Percentiles rank a stretch among this genome's conserved stretches.
Evolutionary conservation across 2,329 filamentous ascomycete species (phyloP).

Genomic region (Beauveria scarabaeidicola): DNA sequence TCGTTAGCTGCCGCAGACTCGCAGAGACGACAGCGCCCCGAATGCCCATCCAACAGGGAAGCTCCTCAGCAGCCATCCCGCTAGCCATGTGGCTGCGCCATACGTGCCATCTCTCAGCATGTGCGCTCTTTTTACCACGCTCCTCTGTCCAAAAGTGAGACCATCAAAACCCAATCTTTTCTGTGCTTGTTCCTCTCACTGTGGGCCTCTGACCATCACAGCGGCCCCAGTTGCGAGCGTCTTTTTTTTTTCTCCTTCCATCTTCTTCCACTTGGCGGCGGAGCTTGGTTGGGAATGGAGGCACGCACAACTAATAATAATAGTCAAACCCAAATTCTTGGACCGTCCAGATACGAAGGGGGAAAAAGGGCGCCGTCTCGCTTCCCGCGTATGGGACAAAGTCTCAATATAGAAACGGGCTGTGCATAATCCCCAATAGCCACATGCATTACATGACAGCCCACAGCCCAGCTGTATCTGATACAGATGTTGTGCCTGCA

Average conservation of each 20-base stretch:
- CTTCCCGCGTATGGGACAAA: not conserved
- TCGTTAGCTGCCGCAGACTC: not conserved
- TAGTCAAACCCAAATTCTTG: not conserved
- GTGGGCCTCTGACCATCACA: not conserved
- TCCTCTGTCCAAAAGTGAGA: not conserved
- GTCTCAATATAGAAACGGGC: conserved; percentile 9
- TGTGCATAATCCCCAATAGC: not conserved
- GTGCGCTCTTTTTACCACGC: not conserved
- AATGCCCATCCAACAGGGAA: not conserved
- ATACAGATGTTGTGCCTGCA: not conserved
- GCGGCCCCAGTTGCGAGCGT: not conserved
- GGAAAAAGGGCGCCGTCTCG: not conserved
- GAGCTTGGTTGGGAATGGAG: not conserved
- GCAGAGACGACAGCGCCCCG: not conserved
- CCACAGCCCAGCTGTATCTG: not conserved
- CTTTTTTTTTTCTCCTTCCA: not conserved
- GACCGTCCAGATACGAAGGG: not conserved
- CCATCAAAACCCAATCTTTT: not conserved
- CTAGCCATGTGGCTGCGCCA: conserved; percentile 8
- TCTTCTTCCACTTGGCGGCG: not conserved
- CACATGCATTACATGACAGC: not conserved
- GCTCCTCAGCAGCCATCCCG: not conserved
- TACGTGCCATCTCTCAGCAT: not conserved
- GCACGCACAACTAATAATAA: not conserved
- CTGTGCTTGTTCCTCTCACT: not conserved